Base-by-base conservation (phyloP, 1,284 basidiomycete species). In the Tylopilus sp. region DNA sequence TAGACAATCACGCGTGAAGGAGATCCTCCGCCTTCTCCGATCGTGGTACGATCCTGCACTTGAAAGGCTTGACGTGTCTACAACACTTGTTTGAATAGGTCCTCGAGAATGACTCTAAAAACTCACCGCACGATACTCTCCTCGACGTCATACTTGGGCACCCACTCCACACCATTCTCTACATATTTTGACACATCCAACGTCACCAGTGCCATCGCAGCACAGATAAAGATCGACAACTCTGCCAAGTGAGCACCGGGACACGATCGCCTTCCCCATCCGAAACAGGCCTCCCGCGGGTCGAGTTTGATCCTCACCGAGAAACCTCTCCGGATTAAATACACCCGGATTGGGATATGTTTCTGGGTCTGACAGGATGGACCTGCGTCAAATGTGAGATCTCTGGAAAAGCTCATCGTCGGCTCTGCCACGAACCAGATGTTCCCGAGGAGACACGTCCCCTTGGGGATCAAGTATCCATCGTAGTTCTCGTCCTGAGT, bases 381-480 rank as follows among this genome's bases (percentile, higher is more conserved):
- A 39, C 62, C 62, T 64, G 19, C 10, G 7, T 1, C n/a, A 28
- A 20, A 14, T 1, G 20, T 44, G 17, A 50, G 41, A 36, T 32
- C 10, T 32, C 11, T 13, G 24, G 13, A 15, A 3, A 7, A 22
- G 2, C 14, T 7, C 14, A 14, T 11, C 28, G 11, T 11, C 28
- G 28, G 11, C 11, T 29, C n/a, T 3, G 17, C 6, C 45, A 58
- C 56, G 14, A 8, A 65, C 63, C 58, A 65, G 10, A 60, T 37
- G 40, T 61, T 66, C 10, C 40, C 20, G 6, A 72, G 7, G 2
- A 70, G 40, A 9, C 48, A 37, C 2, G 66, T 57, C 17, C 69
- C 72, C 50, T 74, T 75, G 7, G 76, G 74, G 11, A 77, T 74
- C 3, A 70, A 43, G 48, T 72, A 71, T 7, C 73, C 74, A 5